Percentiles rank a stretch among this genome's conserved stretches.
These are phyloP conservation scores for Beauveria sp. DNA, from an alignment of 2,329 filamentous ascomycete genomes.

Conservation along the genomic window DNA sequence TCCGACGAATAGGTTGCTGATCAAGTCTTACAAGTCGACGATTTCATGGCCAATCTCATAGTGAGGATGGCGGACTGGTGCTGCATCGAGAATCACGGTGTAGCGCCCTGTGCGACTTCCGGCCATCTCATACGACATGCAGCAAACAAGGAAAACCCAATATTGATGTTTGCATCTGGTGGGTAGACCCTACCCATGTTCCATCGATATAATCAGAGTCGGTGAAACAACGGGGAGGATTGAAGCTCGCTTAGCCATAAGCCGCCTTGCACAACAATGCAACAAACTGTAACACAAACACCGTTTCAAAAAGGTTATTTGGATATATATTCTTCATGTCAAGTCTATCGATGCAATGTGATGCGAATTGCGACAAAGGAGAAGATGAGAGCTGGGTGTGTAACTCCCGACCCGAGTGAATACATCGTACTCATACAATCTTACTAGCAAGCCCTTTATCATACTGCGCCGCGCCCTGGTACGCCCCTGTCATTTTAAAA, in stretches of 20 bases:
- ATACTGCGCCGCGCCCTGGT: background rate
- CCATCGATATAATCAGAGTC: too few relatives aligned
- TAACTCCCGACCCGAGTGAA: background rate
- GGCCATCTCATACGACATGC: background rate
- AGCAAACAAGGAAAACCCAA: background rate
- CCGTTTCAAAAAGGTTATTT: background rate
- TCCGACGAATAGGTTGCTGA: background rate
- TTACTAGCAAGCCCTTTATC: background rate
- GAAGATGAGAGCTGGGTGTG: background rate
- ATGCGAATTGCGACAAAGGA: background rate
- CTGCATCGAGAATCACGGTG: background rate
- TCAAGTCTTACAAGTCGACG: background rate
- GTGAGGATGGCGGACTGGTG: background rate
- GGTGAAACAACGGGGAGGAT: background rate
- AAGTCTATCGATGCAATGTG: constrained; percentile 3
- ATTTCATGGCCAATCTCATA: background rate
- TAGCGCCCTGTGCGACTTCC: background rate
- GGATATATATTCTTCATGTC: background rate
- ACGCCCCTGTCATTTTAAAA: background rate
- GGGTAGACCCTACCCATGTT: background rate
- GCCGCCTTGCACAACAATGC: background rate
- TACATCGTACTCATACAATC: constrained; percentile 8
- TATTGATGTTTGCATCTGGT: background rate
- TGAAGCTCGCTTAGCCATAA: background rate
- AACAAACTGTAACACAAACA: background rate